These are phyloP conservation scores for Phialophora chinensis DNA, from an alignment of 2,329 filamentous ascomycete genomes.

Conservation along the genomic window DNA sequence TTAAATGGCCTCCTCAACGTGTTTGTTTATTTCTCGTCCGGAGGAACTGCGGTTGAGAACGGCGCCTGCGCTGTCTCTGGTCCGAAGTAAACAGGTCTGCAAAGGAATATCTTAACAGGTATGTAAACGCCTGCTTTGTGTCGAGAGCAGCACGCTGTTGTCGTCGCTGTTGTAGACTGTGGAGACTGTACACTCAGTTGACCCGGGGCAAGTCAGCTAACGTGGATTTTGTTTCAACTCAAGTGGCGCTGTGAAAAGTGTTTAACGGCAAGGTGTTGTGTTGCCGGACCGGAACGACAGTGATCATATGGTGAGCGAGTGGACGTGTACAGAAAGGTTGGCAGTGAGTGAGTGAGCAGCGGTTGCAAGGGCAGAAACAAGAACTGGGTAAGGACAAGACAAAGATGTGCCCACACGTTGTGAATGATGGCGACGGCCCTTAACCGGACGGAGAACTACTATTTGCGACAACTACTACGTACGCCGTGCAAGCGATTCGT, in stretches of 20 bases:
- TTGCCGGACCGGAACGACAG: neutral
- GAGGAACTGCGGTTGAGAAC: conserved; percentile 13
- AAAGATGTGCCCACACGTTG: neutral
- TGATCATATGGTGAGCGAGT: conserved; percentile 1
- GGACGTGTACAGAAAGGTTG: conserved; percentile 7
- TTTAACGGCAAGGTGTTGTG: neutral
- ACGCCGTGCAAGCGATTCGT: conserved; percentile 4
- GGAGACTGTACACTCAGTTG: neutral
- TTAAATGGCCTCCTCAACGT: neutral
- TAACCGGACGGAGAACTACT: conserved; percentile 3
- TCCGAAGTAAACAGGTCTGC: neutral
- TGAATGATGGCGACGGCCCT: neutral
- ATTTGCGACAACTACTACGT: neutral
- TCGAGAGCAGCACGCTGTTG: neutral
- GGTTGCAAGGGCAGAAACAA: neutral
- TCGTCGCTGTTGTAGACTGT: neutral
- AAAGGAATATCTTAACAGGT: neutral
- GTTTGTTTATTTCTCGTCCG: neutral
- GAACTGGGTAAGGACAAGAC: conserved; percentile 4
- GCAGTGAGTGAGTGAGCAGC: conserved; percentile 18
- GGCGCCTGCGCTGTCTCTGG: conserved; percentile 31
- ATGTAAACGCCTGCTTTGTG: neutral
- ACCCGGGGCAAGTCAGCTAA: neutral
- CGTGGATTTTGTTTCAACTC: neutral
- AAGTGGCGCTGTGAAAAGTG: neutral